A percentile compares a stretch with the other conserved stretches of the same genome.
Conservation (phyloP, 495 filamentous ascomycete species). For the Neurospora sp. region DNA sequence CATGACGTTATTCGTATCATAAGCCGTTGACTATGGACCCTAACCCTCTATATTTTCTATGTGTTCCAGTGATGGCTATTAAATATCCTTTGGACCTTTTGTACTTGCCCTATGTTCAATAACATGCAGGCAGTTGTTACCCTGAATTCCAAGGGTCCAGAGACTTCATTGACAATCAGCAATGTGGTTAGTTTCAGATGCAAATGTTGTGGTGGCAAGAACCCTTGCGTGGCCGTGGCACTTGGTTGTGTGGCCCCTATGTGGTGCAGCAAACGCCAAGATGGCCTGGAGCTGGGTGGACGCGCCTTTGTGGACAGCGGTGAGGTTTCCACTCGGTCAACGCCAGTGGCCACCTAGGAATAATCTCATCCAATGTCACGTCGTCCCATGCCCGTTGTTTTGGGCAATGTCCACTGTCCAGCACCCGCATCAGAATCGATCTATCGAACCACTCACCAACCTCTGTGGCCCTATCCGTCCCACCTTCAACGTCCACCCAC, state of each 20-base stretch:
- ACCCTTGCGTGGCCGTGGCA: not conserved
- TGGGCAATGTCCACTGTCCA: not conserved
- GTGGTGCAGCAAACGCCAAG: not conserved
- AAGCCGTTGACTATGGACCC: not conserved
- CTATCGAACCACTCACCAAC: not conserved
- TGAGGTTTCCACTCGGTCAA: not conserved
- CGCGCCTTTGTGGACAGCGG: not conserved
- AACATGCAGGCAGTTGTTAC: not conserved
- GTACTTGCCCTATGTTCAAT: not conserved
- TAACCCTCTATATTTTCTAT: not conserved
- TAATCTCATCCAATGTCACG: not conserved
- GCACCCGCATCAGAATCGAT: not conserved
- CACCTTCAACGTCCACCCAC: not conserved
- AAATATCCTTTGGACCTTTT: not conserved
- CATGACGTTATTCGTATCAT: not conserved
- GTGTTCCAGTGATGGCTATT: not conserved
- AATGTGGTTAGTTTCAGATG: not conserved
- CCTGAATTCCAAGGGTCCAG: not conserved
- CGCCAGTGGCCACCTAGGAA: not conserved
- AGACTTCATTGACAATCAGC: not conserved
- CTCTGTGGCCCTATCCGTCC: not conserved
- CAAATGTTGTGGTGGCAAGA: not conserved
- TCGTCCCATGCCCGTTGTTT: not conserved
- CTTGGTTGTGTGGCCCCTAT: not conserved
- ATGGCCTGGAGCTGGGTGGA: not conserved